Evolutionary conservation across 805 yeast genomes (phyloP).

Genomic region (Candida ortonii): DNA sequence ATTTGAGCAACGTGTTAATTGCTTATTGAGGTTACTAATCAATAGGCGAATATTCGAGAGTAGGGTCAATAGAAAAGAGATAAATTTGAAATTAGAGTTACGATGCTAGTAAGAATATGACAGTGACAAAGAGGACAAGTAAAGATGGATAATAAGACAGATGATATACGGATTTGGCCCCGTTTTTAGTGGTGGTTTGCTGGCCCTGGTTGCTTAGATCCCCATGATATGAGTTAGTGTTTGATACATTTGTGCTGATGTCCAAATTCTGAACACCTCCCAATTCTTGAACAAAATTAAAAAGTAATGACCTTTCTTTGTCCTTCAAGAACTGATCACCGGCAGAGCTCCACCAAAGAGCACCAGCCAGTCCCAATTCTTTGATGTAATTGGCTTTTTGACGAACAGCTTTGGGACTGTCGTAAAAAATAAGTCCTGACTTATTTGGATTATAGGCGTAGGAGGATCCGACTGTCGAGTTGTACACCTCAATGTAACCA

Average conservation of each 20-base stretch:
- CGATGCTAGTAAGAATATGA: no score
- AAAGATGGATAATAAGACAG: not conserved
- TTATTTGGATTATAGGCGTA: constrained; percentile 43
- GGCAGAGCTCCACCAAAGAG: constrained; percentile 92
- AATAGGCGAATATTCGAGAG: no score
- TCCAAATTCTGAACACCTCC: constrained; percentile 22
- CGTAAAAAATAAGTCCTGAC: constrained; percentile 57
- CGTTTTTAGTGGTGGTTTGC: not conserved
- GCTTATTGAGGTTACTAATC: no score
- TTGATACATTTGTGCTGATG: not conserved
- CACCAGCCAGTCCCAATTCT: constrained; percentile 63
- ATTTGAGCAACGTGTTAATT: not conserved
- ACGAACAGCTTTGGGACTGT: constrained; percentile 50
- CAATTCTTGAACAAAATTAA: constrained; percentile 43
- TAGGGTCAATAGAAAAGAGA: no score
- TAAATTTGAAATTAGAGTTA: no score
- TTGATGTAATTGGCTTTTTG: constrained; percentile 60
- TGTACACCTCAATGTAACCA: constrained; percentile 45
- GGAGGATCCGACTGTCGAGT: constrained; percentile 51
- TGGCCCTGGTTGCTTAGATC: constrained; percentile 1
- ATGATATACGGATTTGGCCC: not conserved
- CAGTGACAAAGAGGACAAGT: constrained; percentile 1
- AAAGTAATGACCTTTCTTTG: constrained; percentile 39
- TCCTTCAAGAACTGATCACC: constrained; percentile 52
- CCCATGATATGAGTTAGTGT: constrained; percentile 8